Evolutionary conservation across 1,284 basidiomycete species (phyloP), one percentile per base, ranked within the genome.

Genomic region (Fomitiporia mediterranea): DNA sequence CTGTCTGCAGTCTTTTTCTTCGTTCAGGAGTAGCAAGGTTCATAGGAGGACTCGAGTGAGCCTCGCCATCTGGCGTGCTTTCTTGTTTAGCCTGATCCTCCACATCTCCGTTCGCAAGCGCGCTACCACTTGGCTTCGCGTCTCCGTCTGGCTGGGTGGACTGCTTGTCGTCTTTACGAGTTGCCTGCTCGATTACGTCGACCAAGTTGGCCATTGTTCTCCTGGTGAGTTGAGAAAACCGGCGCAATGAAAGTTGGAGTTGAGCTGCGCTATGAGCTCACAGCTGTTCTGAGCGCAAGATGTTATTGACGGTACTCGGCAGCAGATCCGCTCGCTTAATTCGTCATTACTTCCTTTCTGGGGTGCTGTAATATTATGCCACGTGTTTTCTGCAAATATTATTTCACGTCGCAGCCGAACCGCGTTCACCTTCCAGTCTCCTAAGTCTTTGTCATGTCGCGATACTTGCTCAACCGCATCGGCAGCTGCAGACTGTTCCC

Each of bases 141-240:
- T 51, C 37, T 19, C 35, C 17, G 17, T 51, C 37, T 9, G 35
- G 13, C 27, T n/a, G 15, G 7, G 50, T 23, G 15, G 28, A n/a
- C n/a, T n/a, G 13, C 28, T 53, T 44, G 7, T 4, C 9, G 21
- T 48, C 21, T 17, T 21, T 21, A 17, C 32, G 25, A 17, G 48
- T 51, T 23, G 55, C 55, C 17, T 23, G 15, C 11, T 56, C 35
- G n/a, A 56, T 49, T 48, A 56, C 21, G 17, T 56, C 48, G 27
- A 49, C 48, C 11, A 55, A 19, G 28, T n/a, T 42, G 28, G 21
- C 39, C 46, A 49, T 38, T 39, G 17, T 39, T 9, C 8, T 9
- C 17, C 13, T 13, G 15, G n/a, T 4, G 23, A 7, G n/a, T 27
- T 11, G 35, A 19, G 17, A 30, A 15, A 2, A 9, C 19, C 34